These are phyloP conservation scores for Fusarium longipes DNA, from an alignment of 2,329 filamentous ascomycete species.

Conservation along the genomic window DNA sequence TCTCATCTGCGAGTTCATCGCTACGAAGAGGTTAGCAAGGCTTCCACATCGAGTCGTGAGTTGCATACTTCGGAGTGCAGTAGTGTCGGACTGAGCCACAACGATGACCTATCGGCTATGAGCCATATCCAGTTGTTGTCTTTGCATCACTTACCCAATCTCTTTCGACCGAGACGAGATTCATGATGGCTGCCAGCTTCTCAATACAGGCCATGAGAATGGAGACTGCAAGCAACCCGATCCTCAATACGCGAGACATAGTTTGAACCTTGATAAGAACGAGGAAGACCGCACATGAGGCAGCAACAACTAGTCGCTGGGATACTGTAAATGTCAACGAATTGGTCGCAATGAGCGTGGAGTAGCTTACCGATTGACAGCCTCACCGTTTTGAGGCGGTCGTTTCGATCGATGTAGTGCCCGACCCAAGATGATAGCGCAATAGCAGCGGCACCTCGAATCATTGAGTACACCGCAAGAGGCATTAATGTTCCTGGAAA, in stretches of 20 bases:
- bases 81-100: constrained; percentile 38
- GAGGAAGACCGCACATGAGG: constrained; percentile 61
- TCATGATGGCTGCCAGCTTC: constrained; percentile 73
- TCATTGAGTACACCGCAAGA: constrained; percentile 75
- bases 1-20: constrained; percentile 69
- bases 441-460: constrained; percentile 67
- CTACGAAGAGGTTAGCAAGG: constrained; percentile 34
- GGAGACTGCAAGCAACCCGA: constrained; percentile 50
- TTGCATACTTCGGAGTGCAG: constrained; percentile 34
- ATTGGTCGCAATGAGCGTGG: background rate
- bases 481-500: constrained; percentile 71
- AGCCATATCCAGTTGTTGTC: background rate
- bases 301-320: constrained; percentile 59
- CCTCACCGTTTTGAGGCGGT: constrained; percentile 63
- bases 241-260: constrained; percentile 15
- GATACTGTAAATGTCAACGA: constrained; percentile 42
- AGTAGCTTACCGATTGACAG: constrained; percentile 56
- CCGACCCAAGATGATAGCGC: constrained; percentile 70
- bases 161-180: constrained; percentile 75
- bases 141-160: constrained; percentile 68
- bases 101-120: constrained; percentile 44
- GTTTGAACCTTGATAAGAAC: constrained; percentile 24
- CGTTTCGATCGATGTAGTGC: constrained; percentile 64
- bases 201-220: constrained; percentile 73
- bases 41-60: background rate